Percentiles rank a stretch among this genome's conserved stretches.
phyloP scores from a whole-genome alignment of 768 basidiomycete species.

The Xerocomellus intermedius region DNA sequence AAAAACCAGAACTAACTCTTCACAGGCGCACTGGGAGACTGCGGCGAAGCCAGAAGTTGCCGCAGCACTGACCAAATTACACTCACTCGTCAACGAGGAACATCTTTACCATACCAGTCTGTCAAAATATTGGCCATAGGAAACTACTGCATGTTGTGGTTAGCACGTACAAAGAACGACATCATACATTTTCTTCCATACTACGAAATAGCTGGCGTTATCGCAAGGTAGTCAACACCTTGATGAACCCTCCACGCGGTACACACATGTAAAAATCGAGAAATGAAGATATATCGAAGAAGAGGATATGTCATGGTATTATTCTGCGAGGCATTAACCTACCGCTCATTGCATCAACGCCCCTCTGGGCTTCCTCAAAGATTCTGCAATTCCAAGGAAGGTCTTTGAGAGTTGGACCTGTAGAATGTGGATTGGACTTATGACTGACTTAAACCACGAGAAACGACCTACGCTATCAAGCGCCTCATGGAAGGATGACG shows the following conservation, averaged over 20 bases:
- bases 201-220: not conserved
- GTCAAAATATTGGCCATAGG: not conserved
- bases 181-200: not conserved
- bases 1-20: too few relatives aligned
- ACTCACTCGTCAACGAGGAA: too few relatives aligned
- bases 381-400: slow-evolving; percentile 57
- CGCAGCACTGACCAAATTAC: too few relatives aligned
- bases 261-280: not conserved
- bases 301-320: not conserved
- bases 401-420: slow-evolving; percentile 53
- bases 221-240: not conserved
- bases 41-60: too few relatives aligned
- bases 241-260: not conserved
- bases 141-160: not conserved
- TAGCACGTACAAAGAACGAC: not conserved
- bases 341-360: slow-evolving; percentile 37
- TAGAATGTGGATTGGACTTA: not conserved
- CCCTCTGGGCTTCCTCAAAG: slow-evolving; percentile 51
- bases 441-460: fast-evolving
- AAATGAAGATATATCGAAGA: not conserved
- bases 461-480: slow-evolving; percentile 43
- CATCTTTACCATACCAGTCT: too few relatives aligned
- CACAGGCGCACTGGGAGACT: too few relatives aligned
- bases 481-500: slow-evolving; percentile 50
- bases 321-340: not conserved